A percentile compares a stretch with the other conserved stretches of the same genome.
Evolutionary conservation across 1,284 basidiomycete genomes (phyloP).

Genomic region (Acaromyces ingoldii): DNA sequence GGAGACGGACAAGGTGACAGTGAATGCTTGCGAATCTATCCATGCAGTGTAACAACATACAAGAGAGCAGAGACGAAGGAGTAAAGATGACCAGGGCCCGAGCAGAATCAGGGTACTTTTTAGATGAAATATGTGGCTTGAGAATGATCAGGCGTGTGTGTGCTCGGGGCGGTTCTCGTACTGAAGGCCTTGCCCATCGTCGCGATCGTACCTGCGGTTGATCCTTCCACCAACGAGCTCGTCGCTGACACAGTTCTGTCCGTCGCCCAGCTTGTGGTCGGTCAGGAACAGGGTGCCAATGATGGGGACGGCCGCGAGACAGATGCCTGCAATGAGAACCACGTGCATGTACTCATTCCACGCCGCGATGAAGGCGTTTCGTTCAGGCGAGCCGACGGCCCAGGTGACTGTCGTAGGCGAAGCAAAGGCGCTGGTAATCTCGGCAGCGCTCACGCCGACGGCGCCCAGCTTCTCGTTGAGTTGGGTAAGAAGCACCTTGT

Average conservation of each 20-base stretch:
- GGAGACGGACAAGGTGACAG: too few species aligned
- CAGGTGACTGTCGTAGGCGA: conserved; percentile 17
- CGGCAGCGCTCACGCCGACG: conserved; percentile 10
- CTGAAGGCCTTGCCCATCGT: too few species aligned
- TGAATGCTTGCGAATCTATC: too few species aligned
- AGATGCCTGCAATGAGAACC: conserved; percentile 37
- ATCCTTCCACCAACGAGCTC: conserved; percentile 27
- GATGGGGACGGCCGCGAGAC: conserved; percentile 34
- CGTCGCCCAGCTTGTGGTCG: conserved; percentile 36
- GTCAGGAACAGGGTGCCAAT: conserved; percentile 28
- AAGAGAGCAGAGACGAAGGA: too few species aligned
- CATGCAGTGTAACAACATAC: too few species aligned
- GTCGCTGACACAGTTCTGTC: conserved; percentile 47
- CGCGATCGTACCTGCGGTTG: too few species aligned
- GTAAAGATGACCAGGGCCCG: too few species aligned
- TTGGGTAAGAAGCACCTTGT: conserved; percentile 24
- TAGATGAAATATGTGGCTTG: too few species aligned
- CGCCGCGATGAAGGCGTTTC: conserved; percentile 31
- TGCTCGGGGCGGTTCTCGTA: too few species aligned
- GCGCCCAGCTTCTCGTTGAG: conserved; percentile 24
- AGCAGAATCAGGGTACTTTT: too few species aligned
- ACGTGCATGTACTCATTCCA: conserved; percentile 42
- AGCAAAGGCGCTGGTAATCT: conserved; percentile 8
- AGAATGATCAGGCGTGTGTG: too few species aligned
- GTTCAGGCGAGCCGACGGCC: conserved; percentile 27